A percentile compares a stretch with the other conserved stretches of the same genome.
phyloP scores from a whole-genome alignment of 176 grass and related monocot genomes.

The Triticum timopheevii region DNA sequence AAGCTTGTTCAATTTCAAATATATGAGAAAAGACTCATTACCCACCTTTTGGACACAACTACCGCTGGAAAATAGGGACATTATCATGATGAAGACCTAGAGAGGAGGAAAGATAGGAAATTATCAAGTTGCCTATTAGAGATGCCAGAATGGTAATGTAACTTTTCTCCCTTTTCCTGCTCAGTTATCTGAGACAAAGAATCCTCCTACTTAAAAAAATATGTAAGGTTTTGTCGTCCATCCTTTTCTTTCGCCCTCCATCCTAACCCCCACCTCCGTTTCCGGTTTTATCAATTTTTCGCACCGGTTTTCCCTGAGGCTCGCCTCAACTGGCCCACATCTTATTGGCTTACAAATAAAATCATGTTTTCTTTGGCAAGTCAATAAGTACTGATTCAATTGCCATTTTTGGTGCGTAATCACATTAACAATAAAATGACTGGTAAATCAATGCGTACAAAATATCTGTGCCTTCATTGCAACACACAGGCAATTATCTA shows the following conservation, averaged over 20 bases:
- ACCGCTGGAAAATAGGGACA: background rate
- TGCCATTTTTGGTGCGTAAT: background rate
- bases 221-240: background rate
- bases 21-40: background rate
- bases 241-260: background rate
- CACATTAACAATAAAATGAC: background rate
- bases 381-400: background rate
- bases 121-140: background rate
- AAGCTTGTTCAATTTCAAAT: background rate
- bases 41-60: background rate
- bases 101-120: background rate
- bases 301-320: background rate
- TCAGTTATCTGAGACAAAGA: background rate
- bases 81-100: slow-evolving; percentile 1
- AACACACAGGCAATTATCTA: background rate
- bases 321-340: background rate
- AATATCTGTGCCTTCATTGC: background rate
- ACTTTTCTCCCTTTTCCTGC: background rate
- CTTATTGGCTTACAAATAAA: background rate
- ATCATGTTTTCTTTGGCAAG: background rate
- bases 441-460: background rate
- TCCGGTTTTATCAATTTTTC: background rate
- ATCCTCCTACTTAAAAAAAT: background rate
- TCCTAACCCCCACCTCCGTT: background rate
- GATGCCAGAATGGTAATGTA: background rate